Evolutionary conservation across 257 asterid genomes (phyloP).

Genomic region (Plectranthus barbatus): DNA sequence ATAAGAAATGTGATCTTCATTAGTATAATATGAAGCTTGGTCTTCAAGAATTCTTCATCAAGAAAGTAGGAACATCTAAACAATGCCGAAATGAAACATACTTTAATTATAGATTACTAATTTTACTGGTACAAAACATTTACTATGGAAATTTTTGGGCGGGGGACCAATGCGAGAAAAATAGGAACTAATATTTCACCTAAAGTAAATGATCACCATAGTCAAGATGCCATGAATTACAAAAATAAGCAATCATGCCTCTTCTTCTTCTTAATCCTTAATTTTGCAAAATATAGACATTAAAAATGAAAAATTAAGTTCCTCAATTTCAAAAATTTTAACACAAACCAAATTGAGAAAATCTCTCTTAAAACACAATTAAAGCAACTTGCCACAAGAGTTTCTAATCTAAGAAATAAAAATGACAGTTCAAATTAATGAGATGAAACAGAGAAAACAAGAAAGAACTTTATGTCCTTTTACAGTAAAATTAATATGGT

Average conservation of each 20-base stretch:
- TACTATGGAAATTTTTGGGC: neutral
- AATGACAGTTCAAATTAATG: neutral
- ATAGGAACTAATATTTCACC: neutral
- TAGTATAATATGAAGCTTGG: neutral
- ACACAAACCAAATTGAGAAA: neutral
- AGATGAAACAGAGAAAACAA: neutral
- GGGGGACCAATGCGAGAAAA: neutral
- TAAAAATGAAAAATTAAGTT: neutral
- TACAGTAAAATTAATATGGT: neutral
- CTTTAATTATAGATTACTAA: neutral
- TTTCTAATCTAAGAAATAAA: constrained; percentile 1
- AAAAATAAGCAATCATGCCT: neutral
- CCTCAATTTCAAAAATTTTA: neutral
- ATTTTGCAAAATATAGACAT: neutral
- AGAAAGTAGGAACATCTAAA: neutral
- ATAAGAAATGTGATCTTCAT: neutral
- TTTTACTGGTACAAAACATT: neutral
- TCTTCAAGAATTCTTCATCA: neutral
- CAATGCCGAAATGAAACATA: neutral
- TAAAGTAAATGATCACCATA: neutral
- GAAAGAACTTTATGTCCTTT: neutral
- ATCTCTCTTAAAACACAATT: neutral
- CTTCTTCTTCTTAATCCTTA: neutral
- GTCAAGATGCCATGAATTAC: neutral
- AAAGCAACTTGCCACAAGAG: neutral